phyloP scores from a whole-genome alignment of 306 rosid species.

The Pueraria montana region DNA sequence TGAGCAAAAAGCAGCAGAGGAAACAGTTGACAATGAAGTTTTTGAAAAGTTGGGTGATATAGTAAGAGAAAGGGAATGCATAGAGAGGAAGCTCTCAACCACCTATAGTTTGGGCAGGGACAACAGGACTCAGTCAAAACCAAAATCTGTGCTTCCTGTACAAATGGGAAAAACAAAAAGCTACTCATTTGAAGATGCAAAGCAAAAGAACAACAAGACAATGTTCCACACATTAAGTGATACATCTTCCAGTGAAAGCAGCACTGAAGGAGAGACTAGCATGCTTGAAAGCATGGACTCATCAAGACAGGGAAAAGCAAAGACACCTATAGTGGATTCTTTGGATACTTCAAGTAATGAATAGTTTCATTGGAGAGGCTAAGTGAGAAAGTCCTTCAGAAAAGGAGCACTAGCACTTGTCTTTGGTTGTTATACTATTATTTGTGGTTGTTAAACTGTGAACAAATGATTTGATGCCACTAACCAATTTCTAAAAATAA shows the following conservation, averaged over 20 bases:
- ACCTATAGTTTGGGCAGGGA: slow-evolving; percentile 79
- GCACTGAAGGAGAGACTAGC: slow-evolving; percentile 54
- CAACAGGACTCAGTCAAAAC: slow-evolving; percentile 26
- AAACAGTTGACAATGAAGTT: slow-evolving; percentile 55
- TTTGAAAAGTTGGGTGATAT: slow-evolving; percentile 52
- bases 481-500: background rate
- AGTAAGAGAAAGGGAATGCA: slow-evolving; percentile 63
- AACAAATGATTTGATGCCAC: background rate
- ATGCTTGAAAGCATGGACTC: slow-evolving; percentile 48
- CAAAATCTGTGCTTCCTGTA: slow-evolving; percentile 69
- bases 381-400: background rate
- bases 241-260: slow-evolving; percentile 57
- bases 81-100: slow-evolving; percentile 73
- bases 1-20: slow-evolving; percentile 55
- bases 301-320: slow-evolving; percentile 42
- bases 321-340: slow-evolving; percentile 30
- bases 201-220: slow-evolving; percentile 53
- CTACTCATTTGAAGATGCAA: slow-evolving; percentile 57
- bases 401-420: slow-evolving; percentile 33
- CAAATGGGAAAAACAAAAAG: slow-evolving; percentile 53
- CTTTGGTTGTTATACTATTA: background rate
- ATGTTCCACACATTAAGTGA: slow-evolving; percentile 62
- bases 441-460: background rate
- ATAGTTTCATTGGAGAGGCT: background rate
- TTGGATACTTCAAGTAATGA: slow-evolving; percentile 40